Base-by-base conservation (phyloP, 208 protist species). In the Sergeia podlipaevii region DNA sequence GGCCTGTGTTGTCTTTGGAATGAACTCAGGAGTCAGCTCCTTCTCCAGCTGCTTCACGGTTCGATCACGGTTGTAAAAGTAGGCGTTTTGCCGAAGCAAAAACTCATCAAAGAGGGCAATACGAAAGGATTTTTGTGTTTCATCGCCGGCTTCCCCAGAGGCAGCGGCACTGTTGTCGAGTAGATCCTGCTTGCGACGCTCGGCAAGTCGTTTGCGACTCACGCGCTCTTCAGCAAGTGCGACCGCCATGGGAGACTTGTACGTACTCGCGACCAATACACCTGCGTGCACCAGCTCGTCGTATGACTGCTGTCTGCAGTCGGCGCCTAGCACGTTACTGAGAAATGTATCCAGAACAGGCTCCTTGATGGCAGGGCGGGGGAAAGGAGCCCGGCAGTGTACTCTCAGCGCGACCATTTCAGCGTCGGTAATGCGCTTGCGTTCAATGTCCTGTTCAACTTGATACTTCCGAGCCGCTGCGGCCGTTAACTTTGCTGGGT, bases 81-180 rank as follows among this genome's bases (percentile, higher is more conserved):
- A 70, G 17, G 57, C 75, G 46, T 87, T 80, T 39, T 93, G 86
- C 0, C 86, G 79, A 0, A 77, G 52, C 13, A 90, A 70, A 72
- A 93, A 93, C 37, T 88, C 77, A 51, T 87, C 74, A 61, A 91
- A 88, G 18, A 72, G 74, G 11, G 71, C 65, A 24, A 80, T 56
- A 36, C 73, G 73, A 39, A 77, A 77, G 10, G 8, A 41, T 10
- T 63, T 39, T 15, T 67, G 59, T 20, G 55, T 52, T 30, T 61
- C 55, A 30, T 54, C 48, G 17, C 39, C 48, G 7, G 33, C 38
- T 20, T 57, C 24, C n/a, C n/a, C n/a, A n/a, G n/a, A n/a, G n/a
- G n/a, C n/a, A n/a, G n/a, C n/a, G n/a, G n/a, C n/a, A n/a, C n/a
- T 58, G 49, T 39, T 42, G 21, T 54, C 48, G 26, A 30, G 23